Evolutionary conservation across 257 asterid species (phyloP), one percentile per base, ranked within the genome.

Genomic region (Ocimum tenuiflorum): DNA sequence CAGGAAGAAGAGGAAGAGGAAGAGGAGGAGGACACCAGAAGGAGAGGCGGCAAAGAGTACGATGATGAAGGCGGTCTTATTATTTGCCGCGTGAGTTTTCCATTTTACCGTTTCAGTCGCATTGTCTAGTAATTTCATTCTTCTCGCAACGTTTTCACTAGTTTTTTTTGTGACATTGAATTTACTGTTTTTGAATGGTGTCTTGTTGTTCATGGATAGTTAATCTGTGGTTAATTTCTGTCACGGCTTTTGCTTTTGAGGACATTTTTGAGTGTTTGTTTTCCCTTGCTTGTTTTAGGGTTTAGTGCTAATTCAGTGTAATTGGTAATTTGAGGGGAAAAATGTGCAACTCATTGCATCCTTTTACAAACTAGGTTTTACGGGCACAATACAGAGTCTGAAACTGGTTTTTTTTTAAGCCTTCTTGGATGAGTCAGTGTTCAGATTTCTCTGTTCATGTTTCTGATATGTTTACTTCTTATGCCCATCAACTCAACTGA

Each of bases 61-160:
- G 99, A 90, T 56, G 97, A 88, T 29, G 97, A 83, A 12, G 97
- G 97, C 15, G 90, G 88, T 45, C 92, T 86, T 72, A 90, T 94
- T 31, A 58, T 88, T 55, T 94, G 99, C 78, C 83, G 95, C 70
- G 96, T 90, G 52, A 78, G 94, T 70, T 55, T 11, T 47, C 39
- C 43, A 39, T 20, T 8, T 6, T 11, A 19, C 13, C 29, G 39
- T 17, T 60, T 42, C 20, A 15, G 22, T 35, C 10, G 8, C 19
- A 43, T 43, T 43, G 8, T n/a, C 49, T n/a, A 4, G 7, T n/a
- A 13, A 3, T 47, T 47, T 17, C 1, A 4, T 10, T n/a, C n/a
- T 41, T 6, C 13, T 4, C 14, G 6, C 0, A 8, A 1, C 24
- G 22, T 54, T 14, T 6, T 13, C 55, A 2, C 1, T n/a, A 14